Evolutionary conservation across 306 rosid species (phyloP).

Genomic region (Ormosia emarginata): DNA sequence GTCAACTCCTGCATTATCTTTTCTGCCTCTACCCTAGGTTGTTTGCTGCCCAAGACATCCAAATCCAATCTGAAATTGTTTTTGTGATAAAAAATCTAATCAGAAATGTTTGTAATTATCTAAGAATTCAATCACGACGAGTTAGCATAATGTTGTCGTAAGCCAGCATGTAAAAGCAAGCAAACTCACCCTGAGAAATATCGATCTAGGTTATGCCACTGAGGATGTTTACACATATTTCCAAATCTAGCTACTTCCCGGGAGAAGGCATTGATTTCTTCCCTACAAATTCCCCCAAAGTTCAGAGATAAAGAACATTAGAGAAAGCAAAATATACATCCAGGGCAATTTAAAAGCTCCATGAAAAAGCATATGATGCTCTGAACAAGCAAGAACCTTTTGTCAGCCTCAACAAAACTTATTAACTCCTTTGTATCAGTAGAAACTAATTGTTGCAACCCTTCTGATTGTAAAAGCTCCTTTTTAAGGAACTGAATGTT

Average conservation of each 20-base stretch:
- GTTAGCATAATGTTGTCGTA: conserved; percentile 1
- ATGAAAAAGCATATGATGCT: not conserved
- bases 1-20: conserved; percentile 64
- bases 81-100: conserved; percentile 13
- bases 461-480: conserved; percentile 65
- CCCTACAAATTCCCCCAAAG: conserved; percentile 46
- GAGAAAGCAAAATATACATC: not conserved
- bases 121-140: conserved; percentile 7
- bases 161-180: not conserved
- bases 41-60: conserved; percentile 41
- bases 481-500: conserved; percentile 63
- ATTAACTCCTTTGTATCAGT: conserved; percentile 61
- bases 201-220: conserved; percentile 75
- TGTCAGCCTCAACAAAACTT: conserved; percentile 68
- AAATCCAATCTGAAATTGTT: conserved; percentile 61
- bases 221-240: conserved; percentile 69
- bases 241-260: conserved; percentile 84
- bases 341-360: not conserved
- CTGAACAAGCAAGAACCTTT: conserved; percentile 55
- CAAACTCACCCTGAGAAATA: conserved; percentile 62
- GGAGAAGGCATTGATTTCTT: conserved; percentile 59
- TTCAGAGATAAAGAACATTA: conserved; percentile 15
- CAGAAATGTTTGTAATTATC: conserved; percentile 37
- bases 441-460: conserved; percentile 64
- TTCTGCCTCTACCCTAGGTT: conserved; percentile 54